Conservation (phyloP, 768 basidiomycete species). For the Agaricus bisporus region DNA sequence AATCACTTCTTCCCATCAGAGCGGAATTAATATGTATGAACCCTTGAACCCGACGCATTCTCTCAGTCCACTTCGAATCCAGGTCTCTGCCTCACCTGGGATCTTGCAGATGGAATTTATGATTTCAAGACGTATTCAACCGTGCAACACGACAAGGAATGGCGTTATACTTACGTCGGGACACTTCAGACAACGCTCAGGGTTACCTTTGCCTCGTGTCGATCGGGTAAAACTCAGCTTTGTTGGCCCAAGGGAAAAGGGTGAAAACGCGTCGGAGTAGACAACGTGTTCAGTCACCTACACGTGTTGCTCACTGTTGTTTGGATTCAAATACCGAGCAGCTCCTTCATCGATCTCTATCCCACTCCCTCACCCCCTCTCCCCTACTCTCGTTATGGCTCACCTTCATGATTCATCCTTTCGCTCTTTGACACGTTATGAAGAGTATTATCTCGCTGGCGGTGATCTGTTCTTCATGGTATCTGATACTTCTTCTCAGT, state of each 20-base stretch:
- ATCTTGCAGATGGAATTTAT: not conserved
- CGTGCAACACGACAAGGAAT: not conserved
- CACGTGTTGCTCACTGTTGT: slow-evolving; percentile 20
- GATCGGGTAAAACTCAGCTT: slow-evolving; percentile 12
- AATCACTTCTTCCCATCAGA: not conserved
- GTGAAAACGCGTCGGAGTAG: slow-evolving; percentile 9
- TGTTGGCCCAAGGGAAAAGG: slow-evolving; percentile 1
- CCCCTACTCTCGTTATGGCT: slow-evolving; percentile 16
- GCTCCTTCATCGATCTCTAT: slow-evolving; percentile 26
- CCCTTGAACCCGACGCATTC: not conserved
- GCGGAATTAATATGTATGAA: not conserved
- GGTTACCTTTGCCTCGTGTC: slow-evolving; percentile 11
- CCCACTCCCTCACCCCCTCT: slow-evolving; percentile 21
- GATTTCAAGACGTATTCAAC: slow-evolving; percentile 1
- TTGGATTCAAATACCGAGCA: slow-evolving; percentile 22
- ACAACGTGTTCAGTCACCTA: slow-evolving; percentile 19
- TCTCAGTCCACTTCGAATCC: not conserved
- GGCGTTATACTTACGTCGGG: not conserved
- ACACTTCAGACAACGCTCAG: slow-evolving; percentile 4
- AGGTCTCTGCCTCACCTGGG: not conserved
- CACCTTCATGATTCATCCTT: slow-evolving; percentile 13
- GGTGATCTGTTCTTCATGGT: slow-evolving; percentile 54
- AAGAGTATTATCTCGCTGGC: slow-evolving; percentile 43
- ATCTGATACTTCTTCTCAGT: slow-evolving; percentile 13
- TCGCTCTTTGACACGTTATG: slow-evolving; percentile 19